Percentiles rank a stretch among this genome's conserved stretches.
These are phyloP conservation scores for Trichosporon sp. DNA, from an alignment of 1,284 basidiomycete species.

Conservation along the genomic window DNA sequence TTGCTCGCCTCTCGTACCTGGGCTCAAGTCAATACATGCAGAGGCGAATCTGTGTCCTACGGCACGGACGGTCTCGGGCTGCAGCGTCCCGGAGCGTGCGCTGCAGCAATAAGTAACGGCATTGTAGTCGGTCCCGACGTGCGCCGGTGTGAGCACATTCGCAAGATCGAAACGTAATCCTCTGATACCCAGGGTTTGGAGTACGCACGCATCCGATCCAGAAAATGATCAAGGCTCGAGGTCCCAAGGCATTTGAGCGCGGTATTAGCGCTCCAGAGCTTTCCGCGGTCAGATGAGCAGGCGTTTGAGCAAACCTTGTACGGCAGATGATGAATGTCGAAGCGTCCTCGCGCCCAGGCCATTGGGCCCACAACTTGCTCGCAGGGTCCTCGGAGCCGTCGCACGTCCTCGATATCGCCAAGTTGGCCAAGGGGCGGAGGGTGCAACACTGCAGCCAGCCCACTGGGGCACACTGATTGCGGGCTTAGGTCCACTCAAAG, in stretches of 20 bases:
- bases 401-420: not conserved
- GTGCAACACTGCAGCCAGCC: too few relatives aligned
- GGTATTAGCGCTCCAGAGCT: not conserved
- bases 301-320: not conserved
- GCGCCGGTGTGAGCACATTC: not conserved
- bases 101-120: not conserved
- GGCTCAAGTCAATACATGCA: too few relatives aligned
- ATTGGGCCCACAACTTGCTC: not conserved
- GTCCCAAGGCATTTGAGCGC: not conserved
- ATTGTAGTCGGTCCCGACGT: not conserved
- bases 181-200: not conserved
- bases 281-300: not conserved
- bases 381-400: not conserved
- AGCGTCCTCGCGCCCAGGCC: not conserved
- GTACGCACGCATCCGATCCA: not conserved
- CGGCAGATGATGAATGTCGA: not conserved
- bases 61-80: too few relatives aligned
- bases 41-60: not conserved
- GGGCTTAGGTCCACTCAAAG: too few relatives aligned
- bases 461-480: too few relatives aligned
- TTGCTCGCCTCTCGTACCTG: not conserved
- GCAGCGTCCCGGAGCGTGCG: too few relatives aligned
- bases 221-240: not conserved
- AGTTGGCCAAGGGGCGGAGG: too few relatives aligned
- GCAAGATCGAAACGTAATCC: not conserved